A percentile compares a stretch with the other conserved stretches of the same genome.
These are phyloP conservation scores for Teratosphaeria zuluensis DNA, from an alignment of 2,329 filamentous ascomycete genomes.

Conservation along the genomic window DNA sequence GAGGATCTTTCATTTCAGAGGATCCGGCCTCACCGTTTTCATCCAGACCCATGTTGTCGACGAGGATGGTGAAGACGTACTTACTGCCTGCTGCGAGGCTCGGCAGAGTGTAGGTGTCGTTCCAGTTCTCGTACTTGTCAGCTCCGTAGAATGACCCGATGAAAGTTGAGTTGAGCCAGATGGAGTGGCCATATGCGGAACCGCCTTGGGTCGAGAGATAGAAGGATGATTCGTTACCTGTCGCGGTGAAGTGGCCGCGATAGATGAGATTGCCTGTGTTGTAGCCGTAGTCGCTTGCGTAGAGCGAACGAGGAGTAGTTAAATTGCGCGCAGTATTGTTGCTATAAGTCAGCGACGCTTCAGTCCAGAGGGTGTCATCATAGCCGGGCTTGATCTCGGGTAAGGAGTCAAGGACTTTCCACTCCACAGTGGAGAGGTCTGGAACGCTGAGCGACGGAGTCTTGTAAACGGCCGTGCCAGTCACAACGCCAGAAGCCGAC, in stretches of 20 bases:
- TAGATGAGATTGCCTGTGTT: slow-evolving; percentile 59
- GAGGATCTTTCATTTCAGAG: slow-evolving; percentile 54
- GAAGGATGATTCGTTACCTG: slow-evolving; percentile 49
- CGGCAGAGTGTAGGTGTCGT: slow-evolving; percentile 46
- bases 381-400: slow-evolving; percentile 58
- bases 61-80: slow-evolving; percentile 57
- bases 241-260: slow-evolving; percentile 59
- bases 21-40: slow-evolving; percentile 52
- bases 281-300: slow-evolving; percentile 64
- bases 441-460: slow-evolving; percentile 47
- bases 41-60: slow-evolving; percentile 66
- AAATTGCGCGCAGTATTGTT: slow-evolving; percentile 50
- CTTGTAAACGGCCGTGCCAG: slow-evolving; percentile 41
- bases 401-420: slow-evolving; percentile 62
- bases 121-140: slow-evolving; percentile 40
- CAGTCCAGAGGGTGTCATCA: slow-evolving; percentile 59
- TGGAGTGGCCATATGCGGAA: slow-evolving; percentile 54
- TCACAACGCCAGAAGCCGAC: slow-evolving; percentile 34
- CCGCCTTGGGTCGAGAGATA: slow-evolving; percentile 53
- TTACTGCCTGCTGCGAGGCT: slow-evolving; percentile 40
- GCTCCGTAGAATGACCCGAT: slow-evolving; percentile 56
- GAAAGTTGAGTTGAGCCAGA: slow-evolving; percentile 56
- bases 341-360: slow-evolving; percentile 48
- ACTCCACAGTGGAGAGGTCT: slow-evolving; percentile 48
- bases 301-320: slow-evolving; percentile 55